Conservation (phyloP, 2,329 filamentous ascomycete species). For the Fusarium coffeatum region DNA sequence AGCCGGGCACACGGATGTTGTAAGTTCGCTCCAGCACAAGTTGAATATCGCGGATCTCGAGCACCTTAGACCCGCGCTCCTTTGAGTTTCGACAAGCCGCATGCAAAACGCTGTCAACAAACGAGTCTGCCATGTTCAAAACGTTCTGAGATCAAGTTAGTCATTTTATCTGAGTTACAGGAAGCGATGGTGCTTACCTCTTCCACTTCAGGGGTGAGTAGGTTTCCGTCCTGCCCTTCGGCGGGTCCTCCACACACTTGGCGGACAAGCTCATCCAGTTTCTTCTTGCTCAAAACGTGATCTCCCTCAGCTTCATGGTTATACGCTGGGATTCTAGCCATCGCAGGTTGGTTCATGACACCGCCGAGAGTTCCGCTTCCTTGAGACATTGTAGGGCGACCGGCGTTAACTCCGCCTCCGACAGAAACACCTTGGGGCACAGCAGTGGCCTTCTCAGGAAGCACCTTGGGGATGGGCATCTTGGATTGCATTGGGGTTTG, state of each 20-base stretch:
- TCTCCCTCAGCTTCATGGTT: constrained; percentile 93
- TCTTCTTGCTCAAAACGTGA: constrained; percentile 96
- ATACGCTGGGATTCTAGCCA: constrained; percentile 83
- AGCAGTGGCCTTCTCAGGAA: constrained; percentile 74
- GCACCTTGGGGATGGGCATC: constrained; percentile 84
- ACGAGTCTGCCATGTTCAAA: constrained; percentile 89
- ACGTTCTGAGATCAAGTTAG: constrained; percentile 71
- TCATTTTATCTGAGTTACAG: constrained; percentile 9
- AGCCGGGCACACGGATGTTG: constrained; percentile 93
- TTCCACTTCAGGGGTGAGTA: constrained; percentile 91
- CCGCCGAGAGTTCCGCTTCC: constrained; percentile 82
- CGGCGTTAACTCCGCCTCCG: constrained; percentile 67
- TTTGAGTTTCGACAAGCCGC: constrained; percentile 92
- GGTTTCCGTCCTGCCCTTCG: constrained; percentile 78
- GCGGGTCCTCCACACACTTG: constrained; percentile 88
- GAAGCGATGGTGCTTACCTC: constrained; percentile 70
- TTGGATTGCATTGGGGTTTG: constrained; percentile 65
- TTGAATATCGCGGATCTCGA: constrained; percentile 90
- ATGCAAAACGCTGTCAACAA: constrained; percentile 91
- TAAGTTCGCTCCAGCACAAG: constrained; percentile 85
- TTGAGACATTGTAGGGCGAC: constrained; percentile 85
- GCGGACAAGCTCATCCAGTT: constrained; percentile 92
- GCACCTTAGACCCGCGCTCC: constrained; percentile 86
- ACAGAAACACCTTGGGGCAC: constrained; percentile 80
- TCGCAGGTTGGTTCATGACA: constrained; percentile 87